A percentile compares a stretch with the other conserved stretches of the same genome.
phyloP scores from a whole-genome alignment of 163 green algal genomes.

The Scenedesmus sp. region DNA sequence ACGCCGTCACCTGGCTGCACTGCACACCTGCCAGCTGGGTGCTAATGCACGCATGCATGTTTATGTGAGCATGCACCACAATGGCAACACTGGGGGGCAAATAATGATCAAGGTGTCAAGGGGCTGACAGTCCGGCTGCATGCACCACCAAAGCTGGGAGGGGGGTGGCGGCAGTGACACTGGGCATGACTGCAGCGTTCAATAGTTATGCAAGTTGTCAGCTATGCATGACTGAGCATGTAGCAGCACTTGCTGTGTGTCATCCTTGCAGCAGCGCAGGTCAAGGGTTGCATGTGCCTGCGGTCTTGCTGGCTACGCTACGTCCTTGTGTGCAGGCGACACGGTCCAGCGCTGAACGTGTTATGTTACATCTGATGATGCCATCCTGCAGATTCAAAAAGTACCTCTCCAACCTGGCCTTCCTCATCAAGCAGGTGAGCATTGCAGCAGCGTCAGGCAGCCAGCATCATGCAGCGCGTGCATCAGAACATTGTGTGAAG shows the following conservation, averaged over 20 bases:
- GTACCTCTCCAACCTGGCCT: constrained; percentile 51
- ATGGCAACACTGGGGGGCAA: neutral
- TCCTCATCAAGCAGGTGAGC: constrained; percentile 39
- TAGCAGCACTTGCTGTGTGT: no score
- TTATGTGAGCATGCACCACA: neutral
- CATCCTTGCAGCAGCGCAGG: no score
- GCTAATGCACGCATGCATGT: neutral
- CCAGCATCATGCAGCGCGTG: neutral
- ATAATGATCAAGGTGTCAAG: no score
- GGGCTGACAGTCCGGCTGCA: no score
- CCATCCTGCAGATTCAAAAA: constrained; percentile 38
- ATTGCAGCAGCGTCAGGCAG: neutral
- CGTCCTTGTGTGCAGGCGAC: no score
- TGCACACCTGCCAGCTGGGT: neutral
- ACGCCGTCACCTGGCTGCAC: neutral
- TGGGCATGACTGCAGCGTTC: no score
- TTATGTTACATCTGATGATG: neutral
- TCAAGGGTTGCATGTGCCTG: no score
- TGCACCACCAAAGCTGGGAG: no score
- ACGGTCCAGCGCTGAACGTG: neutral
- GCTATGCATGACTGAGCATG: no score
- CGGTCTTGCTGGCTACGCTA: no score
- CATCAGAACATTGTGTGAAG: neutral
- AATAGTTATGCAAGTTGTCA: no score
- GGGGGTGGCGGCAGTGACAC: no score